phyloP scores from a whole-genome alignment of 257 asterid species.

The Scutellaria minor region DNA sequence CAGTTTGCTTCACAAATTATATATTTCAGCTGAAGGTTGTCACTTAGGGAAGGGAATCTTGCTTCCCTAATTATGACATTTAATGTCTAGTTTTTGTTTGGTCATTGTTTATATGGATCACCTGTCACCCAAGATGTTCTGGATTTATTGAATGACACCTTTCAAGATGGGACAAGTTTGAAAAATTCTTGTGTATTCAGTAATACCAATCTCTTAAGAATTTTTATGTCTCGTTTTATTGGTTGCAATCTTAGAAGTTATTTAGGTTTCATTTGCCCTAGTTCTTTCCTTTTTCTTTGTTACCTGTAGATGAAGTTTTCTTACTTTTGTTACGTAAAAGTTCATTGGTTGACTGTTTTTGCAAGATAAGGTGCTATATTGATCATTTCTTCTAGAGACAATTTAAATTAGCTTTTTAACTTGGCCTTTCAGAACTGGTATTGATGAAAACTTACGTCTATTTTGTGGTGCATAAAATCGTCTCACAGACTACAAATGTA shows the following conservation, averaged over 20 bases:
- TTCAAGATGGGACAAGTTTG: background rate
- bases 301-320: background rate
- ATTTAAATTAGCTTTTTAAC: background rate
- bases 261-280: conserved; percentile 8
- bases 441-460: background rate
- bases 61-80: background rate
- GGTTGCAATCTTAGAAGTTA: background rate
- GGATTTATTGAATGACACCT: background rate
- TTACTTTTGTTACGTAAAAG: background rate
- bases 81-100: conserved; percentile 1
- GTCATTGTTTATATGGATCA: background rate
- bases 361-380: background rate
- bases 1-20: conserved; percentile 25
- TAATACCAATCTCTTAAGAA: background rate
- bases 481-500: background rate
- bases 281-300: conserved; percentile 1
- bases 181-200: background rate
- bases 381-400: background rate
- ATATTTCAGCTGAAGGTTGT: conserved; percentile 11
- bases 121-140: background rate
- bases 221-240: background rate
- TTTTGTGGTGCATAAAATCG: background rate
- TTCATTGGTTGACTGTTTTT: background rate
- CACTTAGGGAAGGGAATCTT: conserved; percentile 9
- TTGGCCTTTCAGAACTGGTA: background rate